Percentiles rank a stretch among this genome's conserved stretches.
phyloP scores from a whole-genome alignment of 768 basidiomycete genomes.

The Hericium erinaceus region DNA sequence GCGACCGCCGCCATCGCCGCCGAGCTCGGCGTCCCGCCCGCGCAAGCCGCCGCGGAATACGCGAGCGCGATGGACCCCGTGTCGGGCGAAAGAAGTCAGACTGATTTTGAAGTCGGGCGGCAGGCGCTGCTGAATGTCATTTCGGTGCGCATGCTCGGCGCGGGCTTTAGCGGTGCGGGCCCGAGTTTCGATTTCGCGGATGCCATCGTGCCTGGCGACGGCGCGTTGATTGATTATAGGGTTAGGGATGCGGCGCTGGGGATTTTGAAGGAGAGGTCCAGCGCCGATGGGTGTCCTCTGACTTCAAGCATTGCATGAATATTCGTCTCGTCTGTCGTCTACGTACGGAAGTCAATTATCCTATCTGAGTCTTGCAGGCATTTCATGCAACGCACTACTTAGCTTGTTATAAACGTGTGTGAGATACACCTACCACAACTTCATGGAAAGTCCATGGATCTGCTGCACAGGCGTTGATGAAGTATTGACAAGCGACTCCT shows the following conservation, averaged over 20 bases:
- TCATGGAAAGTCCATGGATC: no score
- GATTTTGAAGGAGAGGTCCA: neutral
- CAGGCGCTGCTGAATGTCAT: constrained; percentile 4
- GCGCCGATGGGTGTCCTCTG: no score
- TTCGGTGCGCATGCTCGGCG: neutral
- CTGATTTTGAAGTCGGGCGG: neutral
- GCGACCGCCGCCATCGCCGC: neutral
- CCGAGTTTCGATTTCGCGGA: neutral
- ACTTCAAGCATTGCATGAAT: no score
- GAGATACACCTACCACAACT: no score
- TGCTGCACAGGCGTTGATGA: no score
- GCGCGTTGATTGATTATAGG: constrained; percentile 1
- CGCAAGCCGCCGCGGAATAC: neutral
- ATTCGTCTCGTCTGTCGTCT: no score
- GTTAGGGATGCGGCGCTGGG: constrained; percentile 1
- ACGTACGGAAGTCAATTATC: no score
- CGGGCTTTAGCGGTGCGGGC: neutral
- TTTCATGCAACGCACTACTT: no score
- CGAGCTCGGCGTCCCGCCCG: neutral
- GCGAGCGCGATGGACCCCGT: neutral
- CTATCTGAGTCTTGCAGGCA: no score
- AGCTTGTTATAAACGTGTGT: no score
- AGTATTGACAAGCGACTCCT: no score
- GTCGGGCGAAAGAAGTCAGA: neutral
- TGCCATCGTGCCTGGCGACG: neutral